Percentiles rank a stretch among this genome's conserved stretches.
These are phyloP conservation scores for Cornus controversa DNA, from an alignment of 148 eudicot genomes.

Conservation along the genomic window DNA sequence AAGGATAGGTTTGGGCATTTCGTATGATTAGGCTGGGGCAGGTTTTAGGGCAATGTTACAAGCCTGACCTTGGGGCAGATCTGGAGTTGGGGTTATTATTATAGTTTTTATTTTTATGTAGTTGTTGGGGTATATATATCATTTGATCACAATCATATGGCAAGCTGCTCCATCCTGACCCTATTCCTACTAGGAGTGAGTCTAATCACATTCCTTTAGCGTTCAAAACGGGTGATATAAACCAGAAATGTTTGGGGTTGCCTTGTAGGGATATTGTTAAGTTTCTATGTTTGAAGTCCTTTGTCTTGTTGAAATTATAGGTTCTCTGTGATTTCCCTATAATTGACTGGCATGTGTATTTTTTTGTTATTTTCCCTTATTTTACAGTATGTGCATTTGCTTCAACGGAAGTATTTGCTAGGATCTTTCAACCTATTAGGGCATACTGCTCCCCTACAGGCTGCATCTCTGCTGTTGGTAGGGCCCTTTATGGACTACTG, in stretches of 20 bases:
- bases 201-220: not conserved
- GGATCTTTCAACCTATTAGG: slow-evolving; percentile 34
- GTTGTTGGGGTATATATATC: not conserved
- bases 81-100: too few species aligned
- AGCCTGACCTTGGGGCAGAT: too few species aligned
- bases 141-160: not conserved
- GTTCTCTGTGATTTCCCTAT: not conserved
- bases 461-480: slow-evolving; percentile 24
- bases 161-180: not conserved
- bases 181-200: not conserved
- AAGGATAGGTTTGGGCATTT: not conserved
- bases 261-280: not conserved
- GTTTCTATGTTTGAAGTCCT: not conserved
- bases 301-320: not conserved
- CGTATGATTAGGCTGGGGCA: not conserved
- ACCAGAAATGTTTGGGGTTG: not conserved
- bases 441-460: slow-evolving; percentile 36
- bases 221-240: not conserved
- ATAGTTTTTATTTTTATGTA: not conserved
- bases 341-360: not conserved
- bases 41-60: not conserved
- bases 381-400: slow-evolving; percentile 31
- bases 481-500: slow-evolving; percentile 38
- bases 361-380: not conserved
- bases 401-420: slow-evolving; percentile 31